Evolutionary conservation across 202 grass and related monocot species (phyloP), one percentile per base, ranked within the genome.

Genomic region (Dendrocalamus latiflorus): DNA sequence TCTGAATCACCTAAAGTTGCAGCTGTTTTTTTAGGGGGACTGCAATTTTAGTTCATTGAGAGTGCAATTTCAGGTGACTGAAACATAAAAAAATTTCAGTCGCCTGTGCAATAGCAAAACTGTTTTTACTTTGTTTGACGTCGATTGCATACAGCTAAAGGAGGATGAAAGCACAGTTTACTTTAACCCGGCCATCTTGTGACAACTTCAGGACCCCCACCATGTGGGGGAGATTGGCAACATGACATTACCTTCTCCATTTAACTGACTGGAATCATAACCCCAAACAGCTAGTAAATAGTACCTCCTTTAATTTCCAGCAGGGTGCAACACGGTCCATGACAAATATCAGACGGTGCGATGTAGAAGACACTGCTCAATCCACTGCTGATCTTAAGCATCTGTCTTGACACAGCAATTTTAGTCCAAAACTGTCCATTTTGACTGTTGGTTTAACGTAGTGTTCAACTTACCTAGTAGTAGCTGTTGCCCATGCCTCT

Each of bases 151-250:
- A 4, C 43, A 69, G 8, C 2, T 53, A 53, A 8, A 20, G 17
- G 8, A 53, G 17, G 49, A 53, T 53, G 10, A 56, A 56, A 3
- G 8, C 8, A 15, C 25, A 55, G 11, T 22, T 38, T 74, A 22
- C 30, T 15, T 38, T 9, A 8, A 18, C 36, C 15, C 0, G 9
- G 42, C 10, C 3, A 15, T 61, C 41, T 8, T 1, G 56, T 41
- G 47, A 65, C 68, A 11, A 36, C 20, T 75, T 60, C n/a, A 68
- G 61, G 51, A 41, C 18, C 24, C 41, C 39, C 4, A 4, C 39
- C 61, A 86, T 50, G 70, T 86, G 84, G 41, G 49, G 24, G 12
- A 42, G 28, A 76, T 66, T 56, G 70, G 11, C 11, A 69, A 25
- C 15, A 38, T 68, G 43, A 16, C 62, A 76, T 9, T 18, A 50